phyloP scores from a whole-genome alignment of 2,329 filamentous ascomycete genomes.

The Trichocomaceae sp. region DNA sequence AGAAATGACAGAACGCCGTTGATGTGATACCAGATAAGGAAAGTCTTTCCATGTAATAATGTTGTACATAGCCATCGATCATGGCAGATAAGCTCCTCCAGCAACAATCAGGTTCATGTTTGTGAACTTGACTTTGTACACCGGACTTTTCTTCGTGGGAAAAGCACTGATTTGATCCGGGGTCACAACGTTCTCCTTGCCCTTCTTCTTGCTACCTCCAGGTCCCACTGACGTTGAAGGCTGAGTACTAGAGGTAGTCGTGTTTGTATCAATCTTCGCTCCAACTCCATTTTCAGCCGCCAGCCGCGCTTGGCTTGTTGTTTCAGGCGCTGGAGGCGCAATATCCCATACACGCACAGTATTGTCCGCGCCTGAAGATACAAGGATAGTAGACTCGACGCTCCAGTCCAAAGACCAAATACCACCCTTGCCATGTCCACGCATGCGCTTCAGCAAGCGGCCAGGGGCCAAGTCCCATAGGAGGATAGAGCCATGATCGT shows the following conservation, averaged over 20 bases:
- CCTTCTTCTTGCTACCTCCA: slow-evolving; percentile 58
- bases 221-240: slow-evolving; percentile 42
- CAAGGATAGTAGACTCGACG: slow-evolving; percentile 82
- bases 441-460: slow-evolving; percentile 80
- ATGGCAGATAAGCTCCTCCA: slow-evolving; percentile 62
- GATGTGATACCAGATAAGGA: neutral
- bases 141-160: slow-evolving; percentile 90
- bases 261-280: slow-evolving; percentile 47
- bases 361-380: slow-evolving; percentile 84
- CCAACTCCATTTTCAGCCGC: slow-evolving; percentile 44
- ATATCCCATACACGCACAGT: slow-evolving; percentile 95
- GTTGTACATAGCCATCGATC: neutral
- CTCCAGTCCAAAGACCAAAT: slow-evolving; percentile 93
- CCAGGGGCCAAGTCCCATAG: slow-evolving; percentile 92
- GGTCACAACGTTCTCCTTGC: slow-evolving; percentile 82
- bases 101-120: slow-evolving; percentile 91
- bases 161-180: slow-evolving; percentile 93
- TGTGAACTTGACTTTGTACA: slow-evolving; percentile 89
- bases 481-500: slow-evolving; percentile 80
- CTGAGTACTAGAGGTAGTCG: slow-evolving; percentile 38
- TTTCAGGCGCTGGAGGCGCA: slow-evolving; percentile 57
- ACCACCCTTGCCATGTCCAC: slow-evolving; percentile 86
- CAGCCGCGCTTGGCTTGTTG: slow-evolving; percentile 51
- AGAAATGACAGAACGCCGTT: neutral
- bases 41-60: neutral